Conservation (phyloP, 108 stramenopile species). For the Cyclotella atomus region DNA sequence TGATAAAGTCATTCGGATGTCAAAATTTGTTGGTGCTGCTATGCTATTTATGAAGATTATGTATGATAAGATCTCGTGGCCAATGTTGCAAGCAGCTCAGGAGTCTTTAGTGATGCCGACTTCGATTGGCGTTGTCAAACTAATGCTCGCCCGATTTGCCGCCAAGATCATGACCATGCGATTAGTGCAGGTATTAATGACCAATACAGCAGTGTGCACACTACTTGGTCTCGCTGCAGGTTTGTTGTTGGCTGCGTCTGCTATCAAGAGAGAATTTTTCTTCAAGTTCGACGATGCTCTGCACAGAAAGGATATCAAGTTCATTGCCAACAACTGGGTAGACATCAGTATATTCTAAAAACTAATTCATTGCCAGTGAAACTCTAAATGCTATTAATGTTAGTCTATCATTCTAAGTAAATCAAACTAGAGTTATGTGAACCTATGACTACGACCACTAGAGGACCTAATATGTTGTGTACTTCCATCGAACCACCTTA, state of each 20-base stretch:
- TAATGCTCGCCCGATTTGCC: background rate
- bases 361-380: too few relatives aligned
- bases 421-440: too few relatives aligned
- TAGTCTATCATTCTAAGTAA: too few relatives aligned
- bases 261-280: slow-evolving; percentile 31
- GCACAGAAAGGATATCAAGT: slow-evolving; percentile 30
- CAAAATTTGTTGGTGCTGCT: slow-evolving; percentile 18
- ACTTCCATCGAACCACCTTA: too few relatives aligned
- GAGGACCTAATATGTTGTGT: too few relatives aligned
- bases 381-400: too few relatives aligned
- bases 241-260: slow-evolving; percentile 4
- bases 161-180: background rate
- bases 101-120: background rate
- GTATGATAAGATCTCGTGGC: background rate
- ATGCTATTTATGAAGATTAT: slow-evolving; percentile 17
- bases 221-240: slow-evolving; percentile 11
- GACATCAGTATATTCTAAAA: too few relatives aligned
- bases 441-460: too few relatives aligned
- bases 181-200: background rate
- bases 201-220: background rate
- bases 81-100: background rate
- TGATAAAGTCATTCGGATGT: slow-evolving; percentile 22
- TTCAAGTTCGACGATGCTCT: slow-evolving; percentile 30
- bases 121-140: background rate
- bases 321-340: slow-evolving; percentile 33